Evolutionary conservation across 2,329 filamentous ascomycete species (phyloP).

Genomic region (Neurospora sp.): DNA sequence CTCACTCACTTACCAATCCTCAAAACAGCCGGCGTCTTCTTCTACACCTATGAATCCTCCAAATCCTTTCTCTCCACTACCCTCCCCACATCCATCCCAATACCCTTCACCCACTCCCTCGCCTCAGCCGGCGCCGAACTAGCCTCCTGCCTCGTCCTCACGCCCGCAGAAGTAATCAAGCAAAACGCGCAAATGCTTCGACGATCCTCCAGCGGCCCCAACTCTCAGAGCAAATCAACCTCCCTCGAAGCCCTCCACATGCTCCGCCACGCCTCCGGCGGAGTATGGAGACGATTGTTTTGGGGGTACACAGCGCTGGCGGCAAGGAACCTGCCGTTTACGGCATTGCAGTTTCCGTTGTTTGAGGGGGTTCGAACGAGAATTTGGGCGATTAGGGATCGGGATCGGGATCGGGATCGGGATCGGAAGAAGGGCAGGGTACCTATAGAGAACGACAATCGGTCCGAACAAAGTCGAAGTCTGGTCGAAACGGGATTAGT

Average conservation of each 20-base stretch:
- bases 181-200: constrained; percentile 82
- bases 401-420: constrained; percentile 17
- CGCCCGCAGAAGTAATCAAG: constrained; percentile 84
- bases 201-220: constrained; percentile 7
- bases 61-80: constrained; percentile 51
- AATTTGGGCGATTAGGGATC: constrained; percentile 32
- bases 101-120: constrained; percentile 59
- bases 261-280: constrained; percentile 35
- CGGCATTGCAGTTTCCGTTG: constrained; percentile 77
- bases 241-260: constrained; percentile 40
- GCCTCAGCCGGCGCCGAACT: constrained; percentile 72
- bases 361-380: constrained; percentile 60
- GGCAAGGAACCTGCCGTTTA: constrained; percentile 77
- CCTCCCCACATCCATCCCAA: constrained; percentile 43
- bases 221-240: constrained; percentile 24
- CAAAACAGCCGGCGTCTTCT: constrained; percentile 65
- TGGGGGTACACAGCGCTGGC: constrained; percentile 72
- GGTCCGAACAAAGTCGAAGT: background rate
- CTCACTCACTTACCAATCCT: background rate
- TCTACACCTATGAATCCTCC: constrained; percentile 75
- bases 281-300: constrained; percentile 48
- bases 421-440: constrained; percentile 1
- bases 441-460: constrained; percentile 4
- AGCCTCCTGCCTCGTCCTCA: constrained; percentile 76
- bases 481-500: constrained; percentile 59